Evolutionary conservation across 164 flowering plant genomes (phyloP).

Genomic region (Magnolia sinica): DNA sequence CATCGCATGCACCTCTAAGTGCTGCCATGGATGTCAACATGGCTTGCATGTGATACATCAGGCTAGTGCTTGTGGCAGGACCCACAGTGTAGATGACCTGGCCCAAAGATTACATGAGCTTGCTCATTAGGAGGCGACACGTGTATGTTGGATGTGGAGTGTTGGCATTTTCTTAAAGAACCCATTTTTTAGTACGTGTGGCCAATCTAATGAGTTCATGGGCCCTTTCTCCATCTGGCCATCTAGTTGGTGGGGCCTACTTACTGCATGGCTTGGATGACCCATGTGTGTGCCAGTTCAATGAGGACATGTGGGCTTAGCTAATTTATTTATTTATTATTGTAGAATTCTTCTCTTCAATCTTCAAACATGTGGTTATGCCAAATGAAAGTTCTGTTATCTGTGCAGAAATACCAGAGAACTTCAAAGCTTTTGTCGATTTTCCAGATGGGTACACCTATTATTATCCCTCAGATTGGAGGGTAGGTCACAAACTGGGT

Average conservation of each 20-base stretch:
- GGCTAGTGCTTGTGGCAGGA: too few relatives aligned
- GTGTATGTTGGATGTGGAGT: background rate
- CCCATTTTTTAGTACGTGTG: background rate
- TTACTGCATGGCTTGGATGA: background rate
- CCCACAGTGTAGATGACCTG: too few relatives aligned
- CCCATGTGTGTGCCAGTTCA: background rate
- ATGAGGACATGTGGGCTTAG: background rate
- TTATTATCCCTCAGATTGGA: constrained; percentile 86
- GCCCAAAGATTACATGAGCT: background rate
- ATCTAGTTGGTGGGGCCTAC: background rate
- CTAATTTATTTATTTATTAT: background rate
- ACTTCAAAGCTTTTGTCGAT: constrained; percentile 63
- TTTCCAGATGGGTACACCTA: constrained; percentile 76
- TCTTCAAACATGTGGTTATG: background rate
- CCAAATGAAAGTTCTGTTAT: constrained; percentile 4
- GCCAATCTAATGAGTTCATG: too few relatives aligned
- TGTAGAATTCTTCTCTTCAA: background rate
- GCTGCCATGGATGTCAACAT: too few relatives aligned
- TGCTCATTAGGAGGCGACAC: background rate
- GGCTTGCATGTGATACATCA: too few relatives aligned
- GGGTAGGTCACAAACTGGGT: constrained; percentile 32
- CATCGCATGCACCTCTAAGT: background rate
- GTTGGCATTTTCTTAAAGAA: background rate
- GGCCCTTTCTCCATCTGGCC: too few relatives aligned
- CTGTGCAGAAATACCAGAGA: constrained; percentile 56